Base-by-base conservation (phyloP, 108 stramenopile species). In the Nitzschia palea region DNA sequence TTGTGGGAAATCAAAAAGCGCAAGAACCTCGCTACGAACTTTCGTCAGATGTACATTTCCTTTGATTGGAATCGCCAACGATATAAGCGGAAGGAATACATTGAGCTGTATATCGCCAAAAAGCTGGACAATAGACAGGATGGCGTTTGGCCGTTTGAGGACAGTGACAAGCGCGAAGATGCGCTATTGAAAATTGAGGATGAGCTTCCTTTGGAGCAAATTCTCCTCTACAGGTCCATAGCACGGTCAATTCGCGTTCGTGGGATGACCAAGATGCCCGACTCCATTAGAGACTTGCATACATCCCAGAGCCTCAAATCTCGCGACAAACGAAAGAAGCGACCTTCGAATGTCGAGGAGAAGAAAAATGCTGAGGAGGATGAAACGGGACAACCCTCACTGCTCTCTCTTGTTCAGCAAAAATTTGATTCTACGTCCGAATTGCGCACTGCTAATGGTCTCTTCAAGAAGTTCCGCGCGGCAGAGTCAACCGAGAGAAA, bases 121-220 rank as follows among this genome's bases (percentile, higher is more conserved):
- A 55, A 76, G 47, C 58, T 81, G 18, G 66, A 70, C 26, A 56
- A 70, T 6, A 50, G 32, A 2, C 51, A 71, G n/a, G 43, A 47
- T 0, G 33, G 32, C 2, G 35, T 55, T 17, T 52, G 44, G 53
- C 58, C 33, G 3, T 55, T 71, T 36, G 70, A 63, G n/a, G 58
- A 62, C 18, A 43, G 55, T 5, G 70, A 54, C n/a, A 70, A 44
- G 20, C 4, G 55, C 14, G 68, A 76, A 68, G 78, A 76, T 32
- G 52, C 67, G n/a, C 29, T 81, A 2, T 23, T 73, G 34, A 18
- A 48, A 29, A 70, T 91, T 20, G 90, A 91, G 79, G 87, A 81
- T 48, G 68, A 80, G n/a, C 68, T 91, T 29, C 54, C 71, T 4
- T 62, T 91, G 26, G 87, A 91, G 71, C 80, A 88, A 62, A 84